Evolutionary conservation across 345 rosid genomes (phyloP).

Genomic region (Cardiospermum halicacabum): DNA sequence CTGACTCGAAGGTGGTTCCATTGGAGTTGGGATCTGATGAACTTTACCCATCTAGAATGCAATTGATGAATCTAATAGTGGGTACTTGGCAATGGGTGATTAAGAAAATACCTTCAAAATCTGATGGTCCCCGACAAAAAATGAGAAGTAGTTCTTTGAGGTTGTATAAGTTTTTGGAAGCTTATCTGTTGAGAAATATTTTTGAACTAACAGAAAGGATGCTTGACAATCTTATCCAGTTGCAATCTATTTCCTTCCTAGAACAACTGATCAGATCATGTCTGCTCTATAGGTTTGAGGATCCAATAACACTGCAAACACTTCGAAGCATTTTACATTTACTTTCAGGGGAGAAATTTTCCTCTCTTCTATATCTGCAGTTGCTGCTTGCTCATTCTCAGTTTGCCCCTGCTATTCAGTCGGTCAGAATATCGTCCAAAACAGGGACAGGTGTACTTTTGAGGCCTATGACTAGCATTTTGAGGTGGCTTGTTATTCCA

Average conservation of each 20-base stretch:
- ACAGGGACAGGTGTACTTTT: conserved; percentile 48
- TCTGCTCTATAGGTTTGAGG: conserved; percentile 77
- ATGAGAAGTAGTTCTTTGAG: conserved; percentile 29
- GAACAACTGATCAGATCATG: conserved; percentile 57
- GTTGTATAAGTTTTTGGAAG: conserved; percentile 61
- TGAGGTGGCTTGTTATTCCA: conserved; percentile 45
- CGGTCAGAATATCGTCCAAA: conserved; percentile 30
- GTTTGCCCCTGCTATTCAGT: conserved; percentile 49
- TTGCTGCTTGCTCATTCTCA: conserved; percentile 81
- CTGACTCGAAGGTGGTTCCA: conserved; percentile 24
- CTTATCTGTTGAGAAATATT: conserved; percentile 59
- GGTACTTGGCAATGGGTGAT: conserved; percentile 59
- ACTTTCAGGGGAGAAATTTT: conserved; percentile 53
- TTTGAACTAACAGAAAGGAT: conserved; percentile 40
- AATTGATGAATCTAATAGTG: conserved; percentile 48
- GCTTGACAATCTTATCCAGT: conserved; percentile 43
- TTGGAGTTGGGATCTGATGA: conserved; percentile 24
- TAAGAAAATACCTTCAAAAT: conserved; percentile 36
- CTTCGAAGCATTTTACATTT: conserved; percentile 42
- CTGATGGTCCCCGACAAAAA: conserved; percentile 24
- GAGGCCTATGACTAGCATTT: conserved; percentile 71
- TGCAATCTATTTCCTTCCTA: conserved; percentile 62
- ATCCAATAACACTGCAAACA: conserved; percentile 52
- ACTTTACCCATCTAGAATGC: conserved; percentile 38
- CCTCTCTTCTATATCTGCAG: conserved; percentile 48